Evolutionary conservation across 306 rosid genomes (phyloP), one percentile per base, ranked within the genome.

Genomic region (Casuarina cunninghamiana): DNA sequence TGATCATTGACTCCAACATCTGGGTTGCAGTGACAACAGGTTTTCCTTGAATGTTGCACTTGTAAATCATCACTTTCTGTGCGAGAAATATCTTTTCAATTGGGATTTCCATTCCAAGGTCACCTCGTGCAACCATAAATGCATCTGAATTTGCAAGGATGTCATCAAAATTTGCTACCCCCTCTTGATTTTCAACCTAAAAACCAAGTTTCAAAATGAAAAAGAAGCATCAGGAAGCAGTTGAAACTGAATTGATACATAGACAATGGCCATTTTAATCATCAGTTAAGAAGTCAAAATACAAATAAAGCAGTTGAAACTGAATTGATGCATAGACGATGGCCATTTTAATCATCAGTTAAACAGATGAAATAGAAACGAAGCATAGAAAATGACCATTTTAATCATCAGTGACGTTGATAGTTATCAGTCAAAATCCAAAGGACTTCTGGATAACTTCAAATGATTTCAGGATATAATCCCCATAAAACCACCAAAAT

Each of bases 21-120:
- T 95, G 99, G 55, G 99, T 95, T 12, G 99, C 99, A 3, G 97
- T 95, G 53, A 95, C 99, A 68, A 95, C 97, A 0, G 99, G 99
- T 87, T 95, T 95, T 83, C 97, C 99, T 78, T 95, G 99, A 79
- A 95, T 89, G 78, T 95, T 95, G 92, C 99, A 95, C 90, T 95
- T 95, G 70, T 95, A 95, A 77, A 95, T 91, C 99, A 95, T 95
- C 84, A 95, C 99, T 80, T 95, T 95, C 89, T 95, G 99, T 0
- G 99, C 99, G 9, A 95, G 93, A 78, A 95, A 95, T 72, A 95
- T 95, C 89, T 95, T 95, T 86, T 95, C 99, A 48, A 95, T 95
- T 5, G 99, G 99, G 75, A 95, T 95, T 86, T 95, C 99, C 99
- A 95, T 95, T 74, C 99, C 99, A 51, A 95, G 97, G 87, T 95